phyloP scores from a whole-genome alignment of 768 basidiomycete species.

The Lyophyllum decastes region DNA sequence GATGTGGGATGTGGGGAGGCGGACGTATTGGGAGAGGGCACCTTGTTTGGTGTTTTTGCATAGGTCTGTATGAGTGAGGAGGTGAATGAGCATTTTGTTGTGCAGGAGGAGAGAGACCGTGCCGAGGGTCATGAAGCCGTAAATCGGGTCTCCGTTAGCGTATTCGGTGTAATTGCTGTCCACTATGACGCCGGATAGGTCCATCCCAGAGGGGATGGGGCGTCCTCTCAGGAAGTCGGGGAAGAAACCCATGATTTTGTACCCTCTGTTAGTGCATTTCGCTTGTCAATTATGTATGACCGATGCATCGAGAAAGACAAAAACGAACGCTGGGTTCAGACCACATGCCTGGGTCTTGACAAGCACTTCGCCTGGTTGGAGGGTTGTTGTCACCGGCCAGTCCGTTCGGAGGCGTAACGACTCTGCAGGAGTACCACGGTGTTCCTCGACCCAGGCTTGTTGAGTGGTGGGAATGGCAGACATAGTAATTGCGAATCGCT shows the following conservation, averaged over 20 bases:
- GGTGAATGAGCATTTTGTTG: not conserved
- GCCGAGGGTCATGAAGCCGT: constrained; percentile 39
- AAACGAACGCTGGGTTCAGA: constrained; percentile 2
- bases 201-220: constrained; percentile 48
- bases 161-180: constrained; percentile 44
- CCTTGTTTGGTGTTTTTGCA: constrained; percentile 35
- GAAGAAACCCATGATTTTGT: constrained; percentile 42
- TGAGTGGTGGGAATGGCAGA: not conserved
- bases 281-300: not conserved
- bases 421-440: not conserved
- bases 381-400: constrained; percentile 2
- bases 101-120: not conserved
- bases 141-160: constrained; percentile 51
- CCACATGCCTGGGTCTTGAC: constrained; percentile 5
- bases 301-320: not conserved
- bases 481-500: too few relatives aligned
- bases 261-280: constrained; percentile 34
- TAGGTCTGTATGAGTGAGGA: not conserved
- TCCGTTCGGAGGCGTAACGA: not conserved
- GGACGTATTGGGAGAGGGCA: constrained; percentile 48
- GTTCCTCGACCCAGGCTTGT: constrained; percentile 7
- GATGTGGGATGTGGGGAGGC: constrained; percentile 31
- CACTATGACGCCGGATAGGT: constrained; percentile 55
- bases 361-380: constrained; percentile 5
- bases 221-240: constrained; percentile 39